These are phyloP conservation scores for Penicillium roqueforti DNA, from an alignment of 495 filamentous ascomycete genomes.

Conservation along the genomic window DNA sequence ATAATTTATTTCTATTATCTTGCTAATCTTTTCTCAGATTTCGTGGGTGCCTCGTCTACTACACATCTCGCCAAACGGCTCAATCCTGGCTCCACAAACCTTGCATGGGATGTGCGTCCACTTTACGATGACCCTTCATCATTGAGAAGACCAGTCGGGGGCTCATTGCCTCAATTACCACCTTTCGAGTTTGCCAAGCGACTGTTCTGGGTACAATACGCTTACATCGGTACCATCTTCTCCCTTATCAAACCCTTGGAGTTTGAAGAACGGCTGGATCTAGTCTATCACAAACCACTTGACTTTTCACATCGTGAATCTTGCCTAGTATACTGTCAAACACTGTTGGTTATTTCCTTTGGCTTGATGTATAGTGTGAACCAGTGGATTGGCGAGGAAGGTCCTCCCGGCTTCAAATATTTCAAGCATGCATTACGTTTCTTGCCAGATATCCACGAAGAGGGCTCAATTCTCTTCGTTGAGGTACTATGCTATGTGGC, in stretches of 20 bases:
- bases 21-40: slow-evolving; percentile 20
- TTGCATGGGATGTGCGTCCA: slow-evolving; percentile 41
- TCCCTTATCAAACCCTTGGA: slow-evolving; percentile 41
- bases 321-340: slow-evolving; percentile 36
- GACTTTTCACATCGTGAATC: slow-evolving; percentile 34
- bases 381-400: slow-evolving; percentile 46
- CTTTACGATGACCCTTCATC: slow-evolving; percentile 38
- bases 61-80: slow-evolving; percentile 35
- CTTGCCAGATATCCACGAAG: slow-evolving; percentile 48
- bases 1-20: not conserved
- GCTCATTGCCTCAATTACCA: slow-evolving; percentile 34
- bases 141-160: slow-evolving; percentile 24
- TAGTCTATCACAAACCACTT: slow-evolving; percentile 35
- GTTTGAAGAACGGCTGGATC: slow-evolving; percentile 40
- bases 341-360: slow-evolving; percentile 47
- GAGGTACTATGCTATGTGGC: slow-evolving; percentile 49
- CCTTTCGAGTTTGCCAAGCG: slow-evolving; percentile 43
- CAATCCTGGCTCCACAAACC: slow-evolving; percentile 31
- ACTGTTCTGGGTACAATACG: slow-evolving; percentile 46
- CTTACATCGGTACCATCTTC: slow-evolving; percentile 51
- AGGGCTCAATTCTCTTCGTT: slow-evolving; percentile 47
- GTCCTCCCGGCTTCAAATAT: slow-evolving; percentile 48
- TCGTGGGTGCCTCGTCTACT: slow-evolving; percentile 33
- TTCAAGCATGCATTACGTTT: slow-evolving; percentile 46
- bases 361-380: slow-evolving; percentile 51